Evolutionary conservation across 345 rosid species (phyloP), one percentile per base, ranked within the genome.

Genomic region (Balakata baccata): DNA sequence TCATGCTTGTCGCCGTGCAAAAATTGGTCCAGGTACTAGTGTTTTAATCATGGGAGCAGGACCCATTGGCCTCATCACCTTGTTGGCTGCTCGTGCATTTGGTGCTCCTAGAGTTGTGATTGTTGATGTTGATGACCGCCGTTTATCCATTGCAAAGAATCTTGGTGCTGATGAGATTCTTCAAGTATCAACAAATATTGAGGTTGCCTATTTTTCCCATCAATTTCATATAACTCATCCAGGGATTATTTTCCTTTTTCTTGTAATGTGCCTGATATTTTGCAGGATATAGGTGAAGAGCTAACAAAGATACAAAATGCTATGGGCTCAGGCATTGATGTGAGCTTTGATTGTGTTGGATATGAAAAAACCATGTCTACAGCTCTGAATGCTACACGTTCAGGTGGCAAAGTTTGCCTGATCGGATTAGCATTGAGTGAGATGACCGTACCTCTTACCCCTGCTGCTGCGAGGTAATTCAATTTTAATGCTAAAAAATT

Each of bases 371-470:
- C 99, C 20, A 95, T 90, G 96, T 79, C 90, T 5, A 92, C 98
- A 0, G 93, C 99, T 39, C 75, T 92, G 74, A 78, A 78, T 61
- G 94, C 92, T 17, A 89, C 97, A 25, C 61, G 84, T 63, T 65
- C 96, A n/a, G 99, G 98, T 0, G 98, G 99, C 74, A 95, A 87
- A 83, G 98, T 92, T 58, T 95, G 99, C 82, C 96, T 91, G 29
- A 88, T 93, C 0, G 98, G 98, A 65, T 81, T 90, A 84, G 98
- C 93, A 47, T 93, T 80, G 45, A 77, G 69, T 5, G 81, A 89
- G 77, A 92, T 90, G 97, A 95, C 93, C 37, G 85, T 92, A 10
- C 96, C 93, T 25, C 92, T 91, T 47, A 89, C 96, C 70, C 87
- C 94, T 34, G 92, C 97, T 61, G 99, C 99, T 51, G 96, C 93